Evolutionary conservation across 1,284 basidiomycete genomes (phyloP), one percentile per base, ranked within the genome.

Genomic region (Vanrija sp.): DNA sequence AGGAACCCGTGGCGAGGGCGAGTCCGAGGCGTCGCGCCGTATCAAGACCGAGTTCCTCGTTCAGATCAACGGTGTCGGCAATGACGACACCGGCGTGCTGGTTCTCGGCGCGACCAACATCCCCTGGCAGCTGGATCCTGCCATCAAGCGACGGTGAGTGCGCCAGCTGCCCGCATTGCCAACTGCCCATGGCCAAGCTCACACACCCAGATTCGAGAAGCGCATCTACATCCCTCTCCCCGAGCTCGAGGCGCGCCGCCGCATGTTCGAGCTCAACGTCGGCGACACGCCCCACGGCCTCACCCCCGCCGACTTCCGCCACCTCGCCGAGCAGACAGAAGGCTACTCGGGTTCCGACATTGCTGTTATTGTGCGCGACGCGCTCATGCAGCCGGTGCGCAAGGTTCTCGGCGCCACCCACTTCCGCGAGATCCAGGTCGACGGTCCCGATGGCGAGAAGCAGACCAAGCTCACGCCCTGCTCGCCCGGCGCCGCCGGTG

Each of bases 91-190:
- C 0, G 96, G 96, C 12, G 91, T 98, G 0, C 82, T 98, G n/a
- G 93, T 98, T 6, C 82, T 98, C n/a, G 95, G 94, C 44, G 95
- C 95, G 9, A 98, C 96, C 12, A 98, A 98, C 69, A 97, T 98
- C 51, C 91, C 93, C 4, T 96, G 93, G 91, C 89, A 94, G 68
- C 81, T 98, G 43, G 96, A 98, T 75, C 88, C 91, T 59, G 95
- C 95, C 47, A 98, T 98, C 78, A 98, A 98, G 77, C 87, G 95
- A 72, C 84, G 92, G 85, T 87, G 59, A 60, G 82, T 73, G 8
- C 24, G 5, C 27, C 27, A 6, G 27, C 6, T 3, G 8, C 27
- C 15, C 12, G 10, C 12, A 9, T 14, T 31, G 8, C 9, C 12
- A 31, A 9, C 12, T 9, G 24, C 24, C 24, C 4, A 9, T 25